Base-by-base conservation (phyloP, 148 eudicot species). In the Drosera capensis region DNA sequence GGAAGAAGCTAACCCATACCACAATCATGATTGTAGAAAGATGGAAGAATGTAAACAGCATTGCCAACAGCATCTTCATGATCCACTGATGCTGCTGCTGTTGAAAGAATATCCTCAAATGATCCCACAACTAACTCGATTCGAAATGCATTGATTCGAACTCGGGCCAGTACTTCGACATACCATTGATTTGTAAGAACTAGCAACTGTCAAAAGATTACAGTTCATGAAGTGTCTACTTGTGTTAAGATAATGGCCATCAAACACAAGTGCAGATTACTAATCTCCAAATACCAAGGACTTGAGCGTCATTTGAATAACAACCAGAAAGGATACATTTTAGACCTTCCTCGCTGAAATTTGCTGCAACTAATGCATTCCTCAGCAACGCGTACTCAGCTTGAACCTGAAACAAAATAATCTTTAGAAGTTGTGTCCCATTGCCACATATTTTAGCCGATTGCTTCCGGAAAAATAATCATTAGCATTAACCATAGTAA, bases 1-100 rank as follows among this genome's bases (percentile, higher is more conserved):
- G 17, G 1, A 15, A 7, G 17, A n/a, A n/a, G n/a, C n/a, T n/a
- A n/a, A n/a, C n/a, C n/a, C 81, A 66, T 59, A 82, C 96, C 96
- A 64, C 96, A 87, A 59, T 83, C 94, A 60, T 88, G 97, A 56
- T 87, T 87, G 62, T 87, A 87, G 54, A 87, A 77, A 31, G 96
- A 83, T 36, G 94, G 80, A 59, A 87, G 94, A 70, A 88, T 64
- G 66, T 83, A 88, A 56, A 87, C 78, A 26, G 96, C 97, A 73
- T 80, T 88, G 34, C 97, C 97, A 17, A 84, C 81, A 54, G 92
- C 97, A 45, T 81, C 70, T 68, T 88, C 94, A 48, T 77, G 67
- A 48, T 75, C 79, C 37, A 83, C 75, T 31, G 75, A 66, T 35
- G 86, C 92, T 44, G 83, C 68, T 31, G 97, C 97, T 31, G 55